Evolutionary conservation across 257 asterid species (phyloP), one percentile per base, ranked within the genome.

Genomic region (Cynanchum wilfordii): DNA sequence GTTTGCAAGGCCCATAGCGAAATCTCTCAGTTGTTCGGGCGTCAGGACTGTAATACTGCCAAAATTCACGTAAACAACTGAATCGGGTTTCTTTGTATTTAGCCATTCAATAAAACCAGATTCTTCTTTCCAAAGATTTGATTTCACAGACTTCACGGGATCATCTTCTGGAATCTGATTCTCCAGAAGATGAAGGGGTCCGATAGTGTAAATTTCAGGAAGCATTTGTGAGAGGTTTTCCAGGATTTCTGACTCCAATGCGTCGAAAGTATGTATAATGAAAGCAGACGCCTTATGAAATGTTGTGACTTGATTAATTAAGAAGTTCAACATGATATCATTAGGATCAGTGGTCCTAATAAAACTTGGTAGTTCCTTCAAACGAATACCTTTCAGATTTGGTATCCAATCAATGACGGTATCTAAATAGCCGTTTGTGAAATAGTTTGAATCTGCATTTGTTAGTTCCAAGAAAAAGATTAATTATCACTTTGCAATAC

Each of bases 161-260:
- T 65, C 51, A 12, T 64, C 17, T 38, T 65, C 29, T 65, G 70
- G 70, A 22, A 65, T 65, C 30, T 19, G 70, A 65, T 65, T 47
- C 25, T 36, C 51, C 5, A 73, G 65, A 16, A 63, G 60, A 1
- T 73, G 63, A 9, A 73, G 47, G 0, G 77, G 77, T 9, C 77
- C 77, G 51, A 64, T n/a, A 42, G 77, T 12, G 52, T 73, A 73
- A 9, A 73, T 15, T n/a, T 64, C 27, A 9, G 77, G 71, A 66
- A 73, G 29, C 7, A 11, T 15, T 12, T 56, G 0, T 10, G 77
- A 65, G 25, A 65, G 72, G 2, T 60, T 44, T 3, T 20, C 3
- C 58, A 73, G 2, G 1, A 44, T 36, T 49, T 50, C 42, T 15
- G 11, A n/a, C 7, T 73, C 77, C 11, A 73, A 20, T 15, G 19